Evolutionary conservation across 495 filamentous ascomycete genomes (phyloP).

Genomic region (Aspergillus hancockii): DNA sequence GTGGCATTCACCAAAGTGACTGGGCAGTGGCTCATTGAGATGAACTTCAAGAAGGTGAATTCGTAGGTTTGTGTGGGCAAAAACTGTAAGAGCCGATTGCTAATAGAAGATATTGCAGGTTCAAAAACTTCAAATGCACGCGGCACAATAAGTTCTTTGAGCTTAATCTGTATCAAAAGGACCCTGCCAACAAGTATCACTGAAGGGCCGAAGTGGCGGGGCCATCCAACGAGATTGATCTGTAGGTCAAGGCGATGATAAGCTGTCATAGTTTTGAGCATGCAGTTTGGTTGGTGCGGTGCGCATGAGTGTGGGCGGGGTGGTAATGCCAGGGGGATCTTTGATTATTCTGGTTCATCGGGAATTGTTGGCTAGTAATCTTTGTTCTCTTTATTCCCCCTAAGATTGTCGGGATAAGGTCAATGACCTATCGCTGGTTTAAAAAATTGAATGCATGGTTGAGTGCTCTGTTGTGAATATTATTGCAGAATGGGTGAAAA

Average conservation of each 20-base stretch:
- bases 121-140: neutral
- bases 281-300: neutral
- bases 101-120: neutral
- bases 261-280: neutral
- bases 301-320: too few relatives aligned
- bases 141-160: neutral
- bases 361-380: too few relatives aligned
- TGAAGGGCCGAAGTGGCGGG: neutral
- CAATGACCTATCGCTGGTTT: too few relatives aligned
- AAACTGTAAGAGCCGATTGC: neutral
- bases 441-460: too few relatives aligned
- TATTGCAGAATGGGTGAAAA: too few relatives aligned
- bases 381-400: too few relatives aligned
- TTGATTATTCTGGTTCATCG: too few relatives aligned
- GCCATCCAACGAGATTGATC: neutral
- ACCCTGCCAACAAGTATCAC: neutral
- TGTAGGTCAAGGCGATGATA: neutral
- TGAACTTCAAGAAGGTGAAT: neutral
- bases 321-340: too few relatives aligned
- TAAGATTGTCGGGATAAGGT: too few relatives aligned
- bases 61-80: neutral
- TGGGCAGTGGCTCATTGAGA: neutral
- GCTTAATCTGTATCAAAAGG: neutral
- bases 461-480: too few relatives aligned
- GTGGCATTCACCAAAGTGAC: neutral